Conservation (phyloP, 768 basidiomycete genomes). For the Podaxis carcinomalis region DNA sequence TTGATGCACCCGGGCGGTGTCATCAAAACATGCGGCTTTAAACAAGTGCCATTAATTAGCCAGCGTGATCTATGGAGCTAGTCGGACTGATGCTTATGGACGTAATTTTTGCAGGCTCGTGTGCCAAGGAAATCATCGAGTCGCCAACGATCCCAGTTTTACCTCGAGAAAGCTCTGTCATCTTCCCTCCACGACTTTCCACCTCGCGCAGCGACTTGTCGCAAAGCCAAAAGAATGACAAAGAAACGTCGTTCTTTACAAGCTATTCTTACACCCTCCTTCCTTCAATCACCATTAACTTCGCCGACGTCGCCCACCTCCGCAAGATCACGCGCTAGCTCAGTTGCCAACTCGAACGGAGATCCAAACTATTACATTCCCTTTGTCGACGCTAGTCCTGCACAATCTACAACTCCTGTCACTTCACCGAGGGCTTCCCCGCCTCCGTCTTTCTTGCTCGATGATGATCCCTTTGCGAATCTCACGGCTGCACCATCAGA, state of each 20-base stretch:
- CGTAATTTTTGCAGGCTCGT: conserved; percentile 14
- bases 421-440: conserved; percentile 27
- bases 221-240: conserved; percentile 26
- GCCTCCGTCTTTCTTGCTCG: conserved; percentile 47
- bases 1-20: conserved; percentile 1
- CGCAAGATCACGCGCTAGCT: background rate
- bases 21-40: conserved; percentile 8
- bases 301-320: conserved; percentile 20
- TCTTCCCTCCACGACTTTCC: conserved; percentile 14
- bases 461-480: conserved; percentile 75
- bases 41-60: background rate
- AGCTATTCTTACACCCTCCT: conserved; percentile 46
- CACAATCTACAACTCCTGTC: conserved; percentile 11
- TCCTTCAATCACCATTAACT: conserved; percentile 28
- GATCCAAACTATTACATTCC: conserved; percentile 11
- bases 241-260: conserved; percentile 52
- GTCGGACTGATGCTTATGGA: conserved; percentile 14
- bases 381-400: background rate
- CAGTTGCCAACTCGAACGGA: background rate
- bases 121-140: conserved; percentile 15
- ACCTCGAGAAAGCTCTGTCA: conserved; percentile 10
- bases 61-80: conserved; percentile 13
- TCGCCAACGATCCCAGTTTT: conserved; percentile 3
- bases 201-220: background rate
- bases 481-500: conserved; percentile 30